These are phyloP conservation scores for Lachancea sp. DNA, from an alignment of 805 yeast genomes.

Conservation along the genomic window DNA sequence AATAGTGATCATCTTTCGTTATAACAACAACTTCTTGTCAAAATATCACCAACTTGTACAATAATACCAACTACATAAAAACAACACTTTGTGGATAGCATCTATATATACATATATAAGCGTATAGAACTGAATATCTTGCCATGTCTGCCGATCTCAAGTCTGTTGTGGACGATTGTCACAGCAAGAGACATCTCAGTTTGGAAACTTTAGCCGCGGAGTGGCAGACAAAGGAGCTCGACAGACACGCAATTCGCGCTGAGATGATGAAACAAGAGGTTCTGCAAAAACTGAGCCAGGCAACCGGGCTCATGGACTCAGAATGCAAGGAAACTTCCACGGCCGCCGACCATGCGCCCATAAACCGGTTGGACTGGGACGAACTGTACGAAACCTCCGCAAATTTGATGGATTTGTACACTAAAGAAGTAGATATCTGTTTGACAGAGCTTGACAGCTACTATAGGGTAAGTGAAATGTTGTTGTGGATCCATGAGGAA, in stretches of 20 bases:
- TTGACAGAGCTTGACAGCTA: conserved; percentile 20
- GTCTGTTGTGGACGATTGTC: not conserved
- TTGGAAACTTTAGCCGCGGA: conserved; percentile 20
- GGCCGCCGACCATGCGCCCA: conserved; percentile 6
- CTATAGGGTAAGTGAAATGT: conserved; percentile 14
- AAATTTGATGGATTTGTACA: conserved; percentile 26
- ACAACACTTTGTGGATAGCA: not conserved
- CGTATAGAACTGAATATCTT: not conserved
- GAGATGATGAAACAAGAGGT: conserved; percentile 16
- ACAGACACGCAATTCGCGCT: conserved; percentile 8
- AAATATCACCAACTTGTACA: not conserved
- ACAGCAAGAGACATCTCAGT: not conserved
- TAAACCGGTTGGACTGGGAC: conserved; percentile 27
- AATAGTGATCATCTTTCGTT: not conserved
- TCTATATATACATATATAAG: not conserved
- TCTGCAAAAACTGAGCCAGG: conserved; percentile 14
- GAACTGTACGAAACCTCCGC: conserved; percentile 26
- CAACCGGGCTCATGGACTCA: conserved; percentile 13
- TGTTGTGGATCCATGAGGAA: not conserved
- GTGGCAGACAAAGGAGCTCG: conserved; percentile 20
- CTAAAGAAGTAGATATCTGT: conserved; percentile 22
- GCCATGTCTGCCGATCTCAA: not conserved
- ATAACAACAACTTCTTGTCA: not conserved
- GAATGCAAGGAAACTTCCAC: conserved; percentile 4
- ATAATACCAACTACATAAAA: not conserved